Percentiles rank a stretch among this genome's conserved stretches.
Conservation (phyloP, 176 grass and related monocot species). For the Musa acuminata region DNA sequence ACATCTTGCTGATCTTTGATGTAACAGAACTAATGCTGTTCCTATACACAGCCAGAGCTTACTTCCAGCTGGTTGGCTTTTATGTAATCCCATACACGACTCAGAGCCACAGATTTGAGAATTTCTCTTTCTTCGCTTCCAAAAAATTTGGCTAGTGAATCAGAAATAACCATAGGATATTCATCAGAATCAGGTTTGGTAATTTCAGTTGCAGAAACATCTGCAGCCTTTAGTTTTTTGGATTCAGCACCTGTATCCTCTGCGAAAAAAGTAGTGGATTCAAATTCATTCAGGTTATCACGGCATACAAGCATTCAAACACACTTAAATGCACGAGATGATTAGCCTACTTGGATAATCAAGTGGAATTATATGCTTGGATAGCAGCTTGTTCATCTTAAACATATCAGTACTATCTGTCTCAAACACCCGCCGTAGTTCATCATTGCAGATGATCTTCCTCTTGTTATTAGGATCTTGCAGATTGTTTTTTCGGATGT, state of each 20-base stretch:
- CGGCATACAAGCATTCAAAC: not conserved
- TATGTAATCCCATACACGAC: constrained; percentile 72
- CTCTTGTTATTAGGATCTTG: constrained; percentile 98
- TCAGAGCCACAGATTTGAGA: constrained; percentile 47
- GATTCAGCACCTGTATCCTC: constrained; percentile 28
- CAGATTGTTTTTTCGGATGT: constrained; percentile 95
- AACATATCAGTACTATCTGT: constrained; percentile 97
- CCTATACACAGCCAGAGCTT: constrained; percentile 1
- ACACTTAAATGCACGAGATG: not conserved
- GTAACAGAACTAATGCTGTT: not conserved
- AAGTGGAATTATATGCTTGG: constrained; percentile 90
- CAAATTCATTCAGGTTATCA: not conserved
- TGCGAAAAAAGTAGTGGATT: not conserved
- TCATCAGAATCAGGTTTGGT: constrained; percentile 28
- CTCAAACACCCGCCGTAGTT: constrained; percentile 79
- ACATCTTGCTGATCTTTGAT: too few relatives aligned
- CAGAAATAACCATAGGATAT: constrained; percentile 47
- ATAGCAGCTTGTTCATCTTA: constrained; percentile 99
- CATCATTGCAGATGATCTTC: constrained; percentile 98
- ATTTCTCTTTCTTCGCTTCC: constrained; percentile 52
- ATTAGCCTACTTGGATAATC: constrained; percentile 28
- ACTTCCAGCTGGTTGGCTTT: constrained; percentile 91
- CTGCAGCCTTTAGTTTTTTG: constrained; percentile 44
- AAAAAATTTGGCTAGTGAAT: constrained; percentile 72
- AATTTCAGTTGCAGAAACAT: constrained; percentile 25